Base-by-base conservation (phyloP, 1,139 yeast species). In the Saccharomyces hybrid region DNA sequence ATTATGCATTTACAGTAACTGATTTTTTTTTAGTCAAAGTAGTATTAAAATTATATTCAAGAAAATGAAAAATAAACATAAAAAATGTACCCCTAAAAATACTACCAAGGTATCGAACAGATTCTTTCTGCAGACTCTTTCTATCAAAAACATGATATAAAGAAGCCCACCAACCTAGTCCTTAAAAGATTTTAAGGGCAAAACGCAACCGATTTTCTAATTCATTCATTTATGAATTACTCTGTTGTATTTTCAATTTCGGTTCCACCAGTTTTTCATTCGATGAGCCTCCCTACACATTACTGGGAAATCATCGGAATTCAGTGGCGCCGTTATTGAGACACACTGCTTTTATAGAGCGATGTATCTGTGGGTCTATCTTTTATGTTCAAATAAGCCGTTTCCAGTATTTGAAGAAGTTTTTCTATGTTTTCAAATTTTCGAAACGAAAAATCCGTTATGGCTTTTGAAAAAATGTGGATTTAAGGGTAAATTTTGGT, bases 21-120 rank as follows among this genome's bases (percentile, higher is more conserved):
- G 4, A 5, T 5, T 5, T 20, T 20, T 20, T 20, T 20, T 20
- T 3, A 20, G 23, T 20, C 4, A 20, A 20, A 20, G 4, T 20
- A 4, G 23, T 3, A 20, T 3, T 3, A 20, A 20, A 3, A 20
- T 3, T 5, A 30, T 9, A 13, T 9, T 9, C 13, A 30, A 30
- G 11, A 2, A 38, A 38, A 16, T 13, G 13, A 38, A 5, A 38
- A 20, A 16, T 7, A 38, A 38, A 20, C 25, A 16, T 38, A 38
- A 38, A 16, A 38, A 38, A 34, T 38, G 25, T 38, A 8, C 44
- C 44, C 44, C 25, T 38, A 38, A 38, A 38, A 38, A 16, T 38
- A 38, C 44, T 38, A 38, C 44, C 44, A 38, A 38, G 44, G 44
- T 38, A 16, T 38, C 44, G 44, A 38, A 38, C 13, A 38, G 44